These are phyloP conservation scores for Trametes cubensis DNA, from an alignment of 768 basidiomycete genomes.

Conservation along the genomic window DNA sequence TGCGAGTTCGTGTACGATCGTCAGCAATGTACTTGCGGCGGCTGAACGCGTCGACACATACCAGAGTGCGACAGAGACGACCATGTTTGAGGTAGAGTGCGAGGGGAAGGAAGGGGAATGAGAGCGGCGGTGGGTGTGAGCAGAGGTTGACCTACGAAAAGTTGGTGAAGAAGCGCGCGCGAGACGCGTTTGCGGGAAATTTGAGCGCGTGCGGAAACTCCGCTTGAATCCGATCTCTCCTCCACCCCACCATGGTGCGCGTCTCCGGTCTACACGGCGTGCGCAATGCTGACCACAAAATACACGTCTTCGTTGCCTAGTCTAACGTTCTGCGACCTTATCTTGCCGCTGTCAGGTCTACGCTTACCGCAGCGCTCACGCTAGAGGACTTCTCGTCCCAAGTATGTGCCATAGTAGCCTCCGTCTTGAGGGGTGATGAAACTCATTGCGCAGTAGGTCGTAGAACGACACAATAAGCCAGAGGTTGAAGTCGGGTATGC, in stretches of 20 bases:
- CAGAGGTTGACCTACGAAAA: slow-evolving; percentile 15
- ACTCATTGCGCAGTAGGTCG: slow-evolving; percentile 58
- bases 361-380: slow-evolving; percentile 95
- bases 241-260: slow-evolving; percentile 25
- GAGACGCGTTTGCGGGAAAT: slow-evolving; percentile 21
- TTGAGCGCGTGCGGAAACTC: slow-evolving; percentile 28
- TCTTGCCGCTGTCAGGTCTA: slow-evolving; percentile 92
- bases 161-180: slow-evolving; percentile 20
- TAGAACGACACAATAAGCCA: slow-evolving; percentile 96
- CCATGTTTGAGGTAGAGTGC: slow-evolving; percentile 44
- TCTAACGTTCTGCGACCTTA: slow-evolving; percentile 96
- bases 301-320: slow-evolving; percentile 43
- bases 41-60: slow-evolving; percentile 35
- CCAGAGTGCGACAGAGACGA: slow-evolving; percentile 69
- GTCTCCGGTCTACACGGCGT: not conserved
- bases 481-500: slow-evolving; percentile 85
- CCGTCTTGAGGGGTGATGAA: slow-evolving; percentile 3
- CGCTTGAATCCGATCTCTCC: slow-evolving; percentile 23
- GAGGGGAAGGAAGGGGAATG: not conserved
- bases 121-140: not conserved
- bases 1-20: slow-evolving; percentile 31
- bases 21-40: not conserved
- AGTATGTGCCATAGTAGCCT: slow-evolving; percentile 44
- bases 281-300: not conserved
- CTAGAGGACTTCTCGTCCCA: slow-evolving; percentile 98